Base-by-base conservation (phyloP, 2,329 filamentous ascomycete species). In the Exophiala spinifera region DNA sequence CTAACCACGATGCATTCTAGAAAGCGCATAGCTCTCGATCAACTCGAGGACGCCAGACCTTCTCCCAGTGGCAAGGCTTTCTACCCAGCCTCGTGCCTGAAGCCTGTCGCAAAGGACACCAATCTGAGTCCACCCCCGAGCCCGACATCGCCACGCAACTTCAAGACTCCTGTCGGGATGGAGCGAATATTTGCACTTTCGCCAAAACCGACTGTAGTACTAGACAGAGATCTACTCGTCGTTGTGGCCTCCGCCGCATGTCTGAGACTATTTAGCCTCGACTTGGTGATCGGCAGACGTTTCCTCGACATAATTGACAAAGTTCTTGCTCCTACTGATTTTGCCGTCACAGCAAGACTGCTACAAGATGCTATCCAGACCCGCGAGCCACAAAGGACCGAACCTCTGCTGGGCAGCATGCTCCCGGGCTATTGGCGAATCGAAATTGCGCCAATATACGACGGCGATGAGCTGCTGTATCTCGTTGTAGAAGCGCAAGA, bases 231-330 rank as follows among this genome's bases (percentile, higher is more conserved):
- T 6, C 59, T 73, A 13, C 63, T 58, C n/a, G 61, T 75, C n/a
- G 34, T 71, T 17, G 65, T 76, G 47, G 70, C 74, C 3, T 80
- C 77, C 3, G 67, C 74, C 31, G 75, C 72, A 56, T 74, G 75
- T 61, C 61, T 72, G 19, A 51, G 61, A 4, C 57, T 72, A 19
- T 73, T 69, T 43, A 56, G 67, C 15, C 53, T 65, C 36, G 49
- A 63, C 15, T 68, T 71, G 43, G 66, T 72, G 4, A 61, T 76
- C 19, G 70, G 70, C 5, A 53, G 59, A 25, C 69, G 66, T 52
- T 68, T 77, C 28, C 67, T 74, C 59, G 70, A 74, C n/a, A 51
- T 77, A 19, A 60, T 73, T 19, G 63, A 67, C 10, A 54, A 60
- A 19, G 60, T 64, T 10, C 63, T 70, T 10, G 69, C 70, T 2